These are phyloP conservation scores for Aureobasidium subglaciale DNA, from an alignment of 2,329 filamentous ascomycete species.

Conservation along the genomic window DNA sequence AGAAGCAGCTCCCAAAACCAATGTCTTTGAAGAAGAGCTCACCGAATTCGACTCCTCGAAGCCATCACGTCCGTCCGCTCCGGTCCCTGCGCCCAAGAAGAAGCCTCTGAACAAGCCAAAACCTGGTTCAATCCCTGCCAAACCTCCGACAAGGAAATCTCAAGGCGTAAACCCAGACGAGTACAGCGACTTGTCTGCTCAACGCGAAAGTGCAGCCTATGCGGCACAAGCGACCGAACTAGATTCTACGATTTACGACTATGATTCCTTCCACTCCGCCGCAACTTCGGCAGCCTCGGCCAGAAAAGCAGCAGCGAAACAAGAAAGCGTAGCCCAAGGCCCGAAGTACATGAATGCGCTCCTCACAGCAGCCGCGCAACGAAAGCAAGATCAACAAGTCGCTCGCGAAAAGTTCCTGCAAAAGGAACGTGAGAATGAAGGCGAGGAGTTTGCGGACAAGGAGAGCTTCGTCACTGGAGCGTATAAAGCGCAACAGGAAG, in stretches of 20 bases:
- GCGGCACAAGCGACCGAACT: constrained; percentile 58
- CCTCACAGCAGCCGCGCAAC: constrained; percentile 63
- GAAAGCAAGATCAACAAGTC: constrained; percentile 70
- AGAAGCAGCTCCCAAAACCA: constrained; percentile 25
- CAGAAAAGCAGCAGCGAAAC: constrained; percentile 47
- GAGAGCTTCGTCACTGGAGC: constrained; percentile 81
- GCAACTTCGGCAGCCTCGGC: constrained; percentile 55
- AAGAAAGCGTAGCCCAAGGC: constrained; percentile 52
- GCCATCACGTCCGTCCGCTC: constrained; percentile 26
- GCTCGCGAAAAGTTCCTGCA: constrained; percentile 76
- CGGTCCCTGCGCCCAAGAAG: constrained; percentile 25
- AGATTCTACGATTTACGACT: constrained; percentile 75
- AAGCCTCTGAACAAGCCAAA: constrained; percentile 24
- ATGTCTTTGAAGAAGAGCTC: constrained; percentile 48
- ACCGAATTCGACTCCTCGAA: constrained; percentile 45
- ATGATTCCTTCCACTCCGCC: constrained; percentile 74
- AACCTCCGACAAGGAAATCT: constrained; percentile 35
- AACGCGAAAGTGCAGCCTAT: constrained; percentile 56
- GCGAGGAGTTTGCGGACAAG: constrained; percentile 73
- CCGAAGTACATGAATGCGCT: constrained; percentile 75
- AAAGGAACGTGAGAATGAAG: constrained; percentile 69
- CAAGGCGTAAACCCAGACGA: constrained; percentile 21
- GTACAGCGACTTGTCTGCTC: constrained; percentile 61
- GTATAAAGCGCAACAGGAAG: constrained; percentile 74
- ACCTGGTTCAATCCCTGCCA: constrained; percentile 22